phyloP scores from a whole-genome alignment of 1,284 basidiomycete species.

The Ustilago tritici region DNA sequence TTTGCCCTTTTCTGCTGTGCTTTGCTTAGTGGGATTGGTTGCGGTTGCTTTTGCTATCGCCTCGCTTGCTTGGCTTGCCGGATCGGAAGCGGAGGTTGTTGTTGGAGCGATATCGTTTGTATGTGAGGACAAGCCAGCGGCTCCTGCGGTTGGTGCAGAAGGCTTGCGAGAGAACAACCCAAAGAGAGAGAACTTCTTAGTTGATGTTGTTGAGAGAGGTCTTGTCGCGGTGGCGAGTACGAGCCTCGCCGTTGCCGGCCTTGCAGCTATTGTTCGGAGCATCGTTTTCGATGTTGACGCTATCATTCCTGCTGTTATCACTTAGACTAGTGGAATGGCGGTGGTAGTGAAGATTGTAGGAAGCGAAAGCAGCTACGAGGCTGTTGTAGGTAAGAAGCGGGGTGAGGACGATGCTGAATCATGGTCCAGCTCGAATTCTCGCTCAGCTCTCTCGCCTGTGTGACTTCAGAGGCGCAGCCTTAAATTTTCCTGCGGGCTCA shows the following conservation, averaged over 20 bases:
- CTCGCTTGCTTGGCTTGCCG: not conserved
- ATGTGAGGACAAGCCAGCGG: not conserved
- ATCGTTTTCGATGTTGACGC: not conserved
- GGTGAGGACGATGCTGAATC: constrained; percentile 3
- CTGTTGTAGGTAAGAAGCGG: not conserved
- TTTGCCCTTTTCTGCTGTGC: not conserved
- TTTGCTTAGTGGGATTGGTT: not conserved
- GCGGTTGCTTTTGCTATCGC: not conserved
- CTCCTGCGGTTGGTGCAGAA: not conserved
- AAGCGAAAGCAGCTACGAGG: not conserved
- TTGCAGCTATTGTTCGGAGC: not conserved
- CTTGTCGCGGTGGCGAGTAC: not conserved
- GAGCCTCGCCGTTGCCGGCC: not conserved
- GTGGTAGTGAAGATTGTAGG: not conserved
- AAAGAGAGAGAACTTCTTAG: not conserved
- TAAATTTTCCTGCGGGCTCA: not conserved
- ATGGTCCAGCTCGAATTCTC: constrained; percentile 21
- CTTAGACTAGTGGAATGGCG: not conserved
- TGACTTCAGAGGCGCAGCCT: constrained; percentile 3
- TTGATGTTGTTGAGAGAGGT: not conserved
- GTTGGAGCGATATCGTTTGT: not conserved
- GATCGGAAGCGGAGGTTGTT: not conserved
- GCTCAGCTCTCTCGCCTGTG: constrained; percentile 9
- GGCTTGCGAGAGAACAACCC: constrained; percentile 2
- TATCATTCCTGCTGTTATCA: not conserved